Evolutionary conservation across 2,329 filamentous ascomycete species (phyloP).

Genomic region (Aspergillus sp.): DNA sequence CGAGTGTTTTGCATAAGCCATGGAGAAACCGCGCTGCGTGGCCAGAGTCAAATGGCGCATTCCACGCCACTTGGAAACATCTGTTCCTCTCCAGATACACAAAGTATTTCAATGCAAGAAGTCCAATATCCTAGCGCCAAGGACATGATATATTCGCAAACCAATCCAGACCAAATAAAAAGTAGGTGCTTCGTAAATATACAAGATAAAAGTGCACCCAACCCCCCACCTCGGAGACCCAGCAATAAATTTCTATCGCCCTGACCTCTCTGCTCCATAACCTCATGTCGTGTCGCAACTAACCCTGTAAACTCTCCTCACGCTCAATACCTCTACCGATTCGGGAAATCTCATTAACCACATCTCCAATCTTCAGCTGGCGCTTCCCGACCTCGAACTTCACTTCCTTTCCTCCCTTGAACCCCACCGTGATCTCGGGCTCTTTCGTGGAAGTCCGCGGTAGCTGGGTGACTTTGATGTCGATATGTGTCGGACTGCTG

Average conservation of each 20-base stretch:
- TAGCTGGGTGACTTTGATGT: constrained; percentile 74
- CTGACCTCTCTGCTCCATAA: not conserved
- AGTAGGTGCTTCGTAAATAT: not conserved
- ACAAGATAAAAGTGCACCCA: constrained; percentile 1
- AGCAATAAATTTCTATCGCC: not conserved
- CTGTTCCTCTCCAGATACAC: not conserved
- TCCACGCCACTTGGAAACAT: not conserved
- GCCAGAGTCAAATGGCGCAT: not conserved
- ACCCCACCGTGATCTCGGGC: constrained; percentile 73
- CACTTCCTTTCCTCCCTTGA: constrained; percentile 95
- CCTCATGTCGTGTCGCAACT: constrained; percentile 1
- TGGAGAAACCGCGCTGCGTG: not conserved
- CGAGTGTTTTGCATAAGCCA: not conserved
- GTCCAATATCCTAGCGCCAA: not conserved
- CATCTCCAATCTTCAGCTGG: constrained; percentile 77
- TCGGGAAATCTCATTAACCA: constrained; percentile 84
- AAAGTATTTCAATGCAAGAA: not conserved
- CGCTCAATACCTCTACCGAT: constrained; percentile 82
- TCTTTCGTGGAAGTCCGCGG: constrained; percentile 67
- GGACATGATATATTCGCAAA: not conserved
- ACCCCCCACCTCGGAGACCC: constrained; percentile 22
- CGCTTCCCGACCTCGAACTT: constrained; percentile 75
- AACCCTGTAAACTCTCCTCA: constrained; percentile 71
- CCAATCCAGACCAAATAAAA: not conserved
- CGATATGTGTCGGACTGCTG: constrained; percentile 71